Conservation (phyloP, 2,329 filamentous ascomycete species). For the Colletotrichum cuscutae region DNA sequence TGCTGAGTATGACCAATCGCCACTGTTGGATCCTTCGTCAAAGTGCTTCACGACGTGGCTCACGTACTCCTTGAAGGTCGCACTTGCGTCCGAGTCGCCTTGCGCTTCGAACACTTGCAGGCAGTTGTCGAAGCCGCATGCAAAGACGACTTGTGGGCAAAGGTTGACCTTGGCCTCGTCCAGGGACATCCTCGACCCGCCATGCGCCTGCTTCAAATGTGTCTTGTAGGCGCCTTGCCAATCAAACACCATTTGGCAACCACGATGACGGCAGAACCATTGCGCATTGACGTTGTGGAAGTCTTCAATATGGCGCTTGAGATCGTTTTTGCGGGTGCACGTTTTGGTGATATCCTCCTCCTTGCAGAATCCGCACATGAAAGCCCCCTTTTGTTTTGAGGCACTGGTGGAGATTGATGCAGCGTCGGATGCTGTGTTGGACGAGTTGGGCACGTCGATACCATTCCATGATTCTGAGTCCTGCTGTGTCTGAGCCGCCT, state of each 20-base stretch:
- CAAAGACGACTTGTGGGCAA: constrained; percentile 59
- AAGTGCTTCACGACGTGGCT: constrained; percentile 59
- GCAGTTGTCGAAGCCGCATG: constrained; percentile 59
- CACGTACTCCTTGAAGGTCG: constrained; percentile 57
- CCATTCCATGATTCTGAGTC: constrained; percentile 30
- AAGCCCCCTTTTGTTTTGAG: constrained; percentile 50
- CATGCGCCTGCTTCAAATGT: constrained; percentile 56
- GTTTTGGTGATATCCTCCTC: constrained; percentile 54
- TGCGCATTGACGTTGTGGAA: constrained; percentile 59
- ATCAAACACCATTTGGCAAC: constrained; percentile 57
- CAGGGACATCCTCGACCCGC: constrained; percentile 52
- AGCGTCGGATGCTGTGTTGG: constrained; percentile 36
- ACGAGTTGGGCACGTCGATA: constrained; percentile 3
- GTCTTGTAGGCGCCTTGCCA: constrained; percentile 59
- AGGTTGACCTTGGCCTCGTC: constrained; percentile 55
- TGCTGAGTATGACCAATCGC: constrained; percentile 56
- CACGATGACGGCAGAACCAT: constrained; percentile 56
- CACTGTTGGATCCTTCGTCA: constrained; percentile 51
- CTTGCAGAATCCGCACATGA: constrained; percentile 54
- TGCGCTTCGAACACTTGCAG: constrained; percentile 54
- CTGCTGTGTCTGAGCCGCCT: constrained; percentile 14
- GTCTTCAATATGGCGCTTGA: constrained; percentile 60
- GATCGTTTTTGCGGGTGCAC: constrained; percentile 58
- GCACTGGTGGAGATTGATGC: constrained; percentile 38
- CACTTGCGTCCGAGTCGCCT: constrained; percentile 49